Conservation (phyloP, 345 rosid genomes). For the Eutrema japonicum region DNA sequence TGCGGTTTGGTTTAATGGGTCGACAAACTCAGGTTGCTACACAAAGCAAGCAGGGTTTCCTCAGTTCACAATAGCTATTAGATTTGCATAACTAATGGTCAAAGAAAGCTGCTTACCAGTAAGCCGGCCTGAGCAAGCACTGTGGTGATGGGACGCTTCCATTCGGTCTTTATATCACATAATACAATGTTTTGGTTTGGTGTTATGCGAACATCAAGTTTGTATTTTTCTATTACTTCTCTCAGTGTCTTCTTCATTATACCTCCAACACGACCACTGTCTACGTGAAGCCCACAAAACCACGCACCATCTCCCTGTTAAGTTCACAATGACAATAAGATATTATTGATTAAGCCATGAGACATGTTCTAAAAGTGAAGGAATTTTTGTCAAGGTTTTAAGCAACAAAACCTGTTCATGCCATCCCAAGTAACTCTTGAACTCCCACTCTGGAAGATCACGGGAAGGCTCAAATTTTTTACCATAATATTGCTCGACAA, state of each 20-base stretch:
- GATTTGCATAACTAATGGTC: slow-evolving; percentile 1
- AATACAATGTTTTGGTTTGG: slow-evolving; percentile 90
- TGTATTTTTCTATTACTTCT: slow-evolving; percentile 92
- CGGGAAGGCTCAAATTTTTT: slow-evolving; percentile 81
- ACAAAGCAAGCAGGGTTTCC: slow-evolving; percentile 5
- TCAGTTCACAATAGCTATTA: slow-evolving; percentile 23
- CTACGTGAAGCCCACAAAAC: slow-evolving; percentile 92
- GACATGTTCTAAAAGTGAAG: background rate
- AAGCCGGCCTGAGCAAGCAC: slow-evolving; percentile 93
- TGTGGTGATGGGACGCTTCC: slow-evolving; percentile 84
- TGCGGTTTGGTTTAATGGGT: slow-evolving; percentile 87
- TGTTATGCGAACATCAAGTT: slow-evolving; percentile 78
- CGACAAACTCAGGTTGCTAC: slow-evolving; percentile 88
- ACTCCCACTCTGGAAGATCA: slow-evolving; percentile 93
- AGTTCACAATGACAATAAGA: slow-evolving; percentile 19
- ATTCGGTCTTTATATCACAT: slow-evolving; percentile 77
- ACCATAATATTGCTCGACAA: slow-evolving; percentile 90
- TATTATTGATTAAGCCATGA: background rate
- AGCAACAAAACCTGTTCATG: slow-evolving; percentile 74
- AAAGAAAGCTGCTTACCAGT: slow-evolving; percentile 58
- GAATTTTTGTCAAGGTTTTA: slow-evolving; percentile 2
- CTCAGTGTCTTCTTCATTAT: slow-evolving; percentile 88
- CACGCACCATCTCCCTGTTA: slow-evolving; percentile 81
- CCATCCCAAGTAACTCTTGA: slow-evolving; percentile 97
- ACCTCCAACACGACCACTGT: slow-evolving; percentile 89